Evolutionary conservation across 805 yeast species (phyloP).

Genomic region (Kuraishia floccosa): DNA sequence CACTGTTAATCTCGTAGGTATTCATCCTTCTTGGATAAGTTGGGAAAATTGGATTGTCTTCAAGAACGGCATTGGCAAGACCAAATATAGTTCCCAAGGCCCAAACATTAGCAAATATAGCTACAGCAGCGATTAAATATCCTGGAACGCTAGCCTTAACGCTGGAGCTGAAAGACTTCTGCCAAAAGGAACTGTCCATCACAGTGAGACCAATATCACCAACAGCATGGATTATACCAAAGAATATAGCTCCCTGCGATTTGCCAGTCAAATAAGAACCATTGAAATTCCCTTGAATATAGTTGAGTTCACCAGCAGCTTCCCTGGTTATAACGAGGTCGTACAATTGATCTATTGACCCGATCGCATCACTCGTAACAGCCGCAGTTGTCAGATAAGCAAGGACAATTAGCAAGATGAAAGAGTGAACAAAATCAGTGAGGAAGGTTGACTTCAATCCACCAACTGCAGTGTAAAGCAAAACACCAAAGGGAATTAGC

Average conservation of each 20-base stretch:
- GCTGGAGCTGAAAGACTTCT: conserved; percentile 77
- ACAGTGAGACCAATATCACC: conserved; percentile 89
- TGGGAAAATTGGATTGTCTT: conserved; percentile 62
- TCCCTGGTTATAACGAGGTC: conserved; percentile 59
- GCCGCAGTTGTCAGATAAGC: conserved; percentile 71
- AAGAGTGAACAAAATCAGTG: conserved; percentile 74
- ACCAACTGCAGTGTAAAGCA: conserved; percentile 66
- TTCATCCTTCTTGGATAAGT: conserved; percentile 40
- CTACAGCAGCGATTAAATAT: conserved; percentile 76
- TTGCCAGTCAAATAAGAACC: conserved; percentile 88
- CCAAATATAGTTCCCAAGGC: conserved; percentile 79
- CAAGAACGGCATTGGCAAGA: conserved; percentile 68
- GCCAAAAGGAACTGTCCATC: conserved; percentile 81
- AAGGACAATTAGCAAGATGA: conserved; percentile 66
- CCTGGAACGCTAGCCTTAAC: conserved; percentile 84
- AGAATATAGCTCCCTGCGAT: conserved; percentile 78
- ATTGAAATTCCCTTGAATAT: conserved; percentile 53
- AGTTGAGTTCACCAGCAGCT: conserved; percentile 43
- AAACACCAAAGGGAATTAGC: conserved; percentile 72
- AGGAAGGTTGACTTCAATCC: conserved; percentile 77
- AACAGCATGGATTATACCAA: conserved; percentile 69
- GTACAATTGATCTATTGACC: conserved; percentile 77
- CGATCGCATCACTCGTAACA: conserved; percentile 58
- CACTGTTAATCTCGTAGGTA: conserved; percentile 65
- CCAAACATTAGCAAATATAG: conserved; percentile 89